phyloP scores from a whole-genome alignment of 2,329 filamentous ascomycete species.

The Colletotrichum noveboracense region DNA sequence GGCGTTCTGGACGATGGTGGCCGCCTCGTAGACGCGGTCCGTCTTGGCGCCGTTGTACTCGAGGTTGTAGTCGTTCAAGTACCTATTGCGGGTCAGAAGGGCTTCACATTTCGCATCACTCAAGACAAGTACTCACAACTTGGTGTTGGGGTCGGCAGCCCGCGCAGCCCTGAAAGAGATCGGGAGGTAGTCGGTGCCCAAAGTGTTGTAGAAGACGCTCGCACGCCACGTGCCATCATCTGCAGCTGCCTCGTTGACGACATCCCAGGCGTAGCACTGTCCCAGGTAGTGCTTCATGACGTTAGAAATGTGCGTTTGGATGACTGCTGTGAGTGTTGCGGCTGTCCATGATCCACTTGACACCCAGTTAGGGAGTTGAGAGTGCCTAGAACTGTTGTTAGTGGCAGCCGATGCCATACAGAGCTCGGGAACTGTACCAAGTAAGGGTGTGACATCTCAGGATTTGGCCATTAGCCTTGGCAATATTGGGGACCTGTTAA shows the following conservation, averaged over 20 bases:
- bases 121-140: slow-evolving; percentile 41
- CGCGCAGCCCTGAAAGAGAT: slow-evolving; percentile 54
- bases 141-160: slow-evolving; percentile 49
- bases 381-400: slow-evolving; percentile 8
- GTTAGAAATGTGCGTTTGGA: slow-evolving; percentile 57
- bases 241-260: slow-evolving; percentile 51
- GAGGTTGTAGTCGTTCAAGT: slow-evolving; percentile 67
- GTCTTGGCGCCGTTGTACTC: slow-evolving; percentile 44
- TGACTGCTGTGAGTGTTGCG: slow-evolving; percentile 32
- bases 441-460: slow-evolving; percentile 68
- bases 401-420: not conserved
- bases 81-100: slow-evolving; percentile 29
- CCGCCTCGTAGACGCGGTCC: slow-evolving; percentile 36
- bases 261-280: slow-evolving; percentile 56
- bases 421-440: slow-evolving; percentile 41
- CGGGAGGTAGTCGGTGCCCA: slow-evolving; percentile 55
- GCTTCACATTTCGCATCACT: not conserved
- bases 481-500: slow-evolving; percentile 45
- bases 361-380: slow-evolving; percentile 28
- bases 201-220: slow-evolving; percentile 49
- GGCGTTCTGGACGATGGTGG: slow-evolving; percentile 37
- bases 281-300: slow-evolving; percentile 49
- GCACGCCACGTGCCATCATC: slow-evolving; percentile 53
- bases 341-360: slow-evolving; percentile 18
- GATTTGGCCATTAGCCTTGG: slow-evolving; percentile 52